Conservation (phyloP, 2,329 filamentous ascomycete species). For the Diaporthe sp. region DNA sequence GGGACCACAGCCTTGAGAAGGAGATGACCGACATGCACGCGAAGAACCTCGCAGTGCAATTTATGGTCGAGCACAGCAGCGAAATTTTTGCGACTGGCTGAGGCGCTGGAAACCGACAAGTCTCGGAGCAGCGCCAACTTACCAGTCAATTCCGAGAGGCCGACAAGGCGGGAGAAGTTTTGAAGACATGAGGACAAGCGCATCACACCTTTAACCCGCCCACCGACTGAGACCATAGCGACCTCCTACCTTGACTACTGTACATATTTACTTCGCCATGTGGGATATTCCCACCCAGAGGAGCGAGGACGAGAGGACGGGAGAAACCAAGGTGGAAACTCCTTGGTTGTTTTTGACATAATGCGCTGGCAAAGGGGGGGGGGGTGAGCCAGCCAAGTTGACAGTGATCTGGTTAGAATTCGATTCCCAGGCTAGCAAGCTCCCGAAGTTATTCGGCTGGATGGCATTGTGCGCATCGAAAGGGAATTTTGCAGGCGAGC, state of each 20-base stretch:
- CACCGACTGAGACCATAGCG: conserved; percentile 23
- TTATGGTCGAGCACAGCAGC: conserved; percentile 89
- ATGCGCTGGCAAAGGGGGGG: background rate
- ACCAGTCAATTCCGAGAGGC: background rate
- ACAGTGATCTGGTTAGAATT: conserved; percentile 23
- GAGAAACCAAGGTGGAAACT: background rate
- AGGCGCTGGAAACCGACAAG: background rate
- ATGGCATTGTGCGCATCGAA: conserved; percentile 22
- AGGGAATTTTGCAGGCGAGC: conserved; percentile 5
- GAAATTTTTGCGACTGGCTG: conserved; percentile 74
- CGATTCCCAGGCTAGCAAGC: conserved; percentile 22
- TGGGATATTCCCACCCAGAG: conserved; percentile 21
- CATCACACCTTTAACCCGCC: background rate
- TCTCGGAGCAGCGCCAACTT: background rate
- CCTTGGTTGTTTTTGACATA: conserved; percentile 25
- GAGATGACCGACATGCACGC: conserved; percentile 97
- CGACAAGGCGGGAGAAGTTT: background rate
- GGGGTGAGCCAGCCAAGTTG: background rate
- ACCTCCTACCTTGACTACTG: conserved; percentile 21
- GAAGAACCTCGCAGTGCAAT: conserved; percentile 93
- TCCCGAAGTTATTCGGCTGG: background rate
- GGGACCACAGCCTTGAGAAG: conserved; percentile 86
- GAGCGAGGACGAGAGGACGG: background rate
- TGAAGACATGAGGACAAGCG: background rate
- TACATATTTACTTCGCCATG: conserved; percentile 34